Conservation (phyloP, 495 filamentous ascomycete genomes). For the Aspergillus conjunctus region DNA sequence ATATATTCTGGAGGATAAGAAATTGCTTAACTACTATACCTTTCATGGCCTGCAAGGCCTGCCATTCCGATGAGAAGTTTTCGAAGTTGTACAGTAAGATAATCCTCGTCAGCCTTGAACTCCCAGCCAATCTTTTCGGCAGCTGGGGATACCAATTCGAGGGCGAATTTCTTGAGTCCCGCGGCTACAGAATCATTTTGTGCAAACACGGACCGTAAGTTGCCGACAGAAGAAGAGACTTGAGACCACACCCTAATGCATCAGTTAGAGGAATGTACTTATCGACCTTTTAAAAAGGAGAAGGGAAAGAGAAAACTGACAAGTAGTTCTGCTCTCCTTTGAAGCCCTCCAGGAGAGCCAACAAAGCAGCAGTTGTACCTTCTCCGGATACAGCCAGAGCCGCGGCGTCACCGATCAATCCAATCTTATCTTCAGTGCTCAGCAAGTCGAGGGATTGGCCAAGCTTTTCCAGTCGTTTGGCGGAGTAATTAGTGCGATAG, state of each 20-base stretch:
- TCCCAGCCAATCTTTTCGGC: conserved; percentile 86
- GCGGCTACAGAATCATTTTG: conserved; percentile 57
- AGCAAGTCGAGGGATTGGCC: conserved; percentile 72
- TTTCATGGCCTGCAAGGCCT: conserved; percentile 69
- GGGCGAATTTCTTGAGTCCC: conserved; percentile 72
- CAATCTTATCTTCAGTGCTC: conserved; percentile 86
- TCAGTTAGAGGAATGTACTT: conserved; percentile 24
- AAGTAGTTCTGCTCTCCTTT: conserved; percentile 78
- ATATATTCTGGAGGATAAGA: neutral
- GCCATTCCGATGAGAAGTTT: conserved; percentile 76
- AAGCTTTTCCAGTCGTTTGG: conserved; percentile 73
- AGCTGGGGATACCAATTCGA: conserved; percentile 68
- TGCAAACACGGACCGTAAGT: conserved; percentile 66
- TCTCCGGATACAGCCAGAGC: conserved; percentile 87
- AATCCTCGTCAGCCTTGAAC: conserved; percentile 72
- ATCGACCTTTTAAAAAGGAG: neutral
- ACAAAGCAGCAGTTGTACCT: conserved; percentile 72
- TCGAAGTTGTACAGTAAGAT: conserved; percentile 76
- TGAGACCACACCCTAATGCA: conserved; percentile 74
- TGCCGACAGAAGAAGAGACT: conserved; percentile 68
- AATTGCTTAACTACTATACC: conserved; percentile 47
- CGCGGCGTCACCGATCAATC: conserved; percentile 85
- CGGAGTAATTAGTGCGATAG: conserved; percentile 90
- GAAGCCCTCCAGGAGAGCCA: conserved; percentile 80
- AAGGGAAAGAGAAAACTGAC: conserved; percentile 37